These are phyloP conservation scores for Irpex sp. DNA, from an alignment of 1,284 basidiomycete genomes.

Conservation along the genomic window DNA sequence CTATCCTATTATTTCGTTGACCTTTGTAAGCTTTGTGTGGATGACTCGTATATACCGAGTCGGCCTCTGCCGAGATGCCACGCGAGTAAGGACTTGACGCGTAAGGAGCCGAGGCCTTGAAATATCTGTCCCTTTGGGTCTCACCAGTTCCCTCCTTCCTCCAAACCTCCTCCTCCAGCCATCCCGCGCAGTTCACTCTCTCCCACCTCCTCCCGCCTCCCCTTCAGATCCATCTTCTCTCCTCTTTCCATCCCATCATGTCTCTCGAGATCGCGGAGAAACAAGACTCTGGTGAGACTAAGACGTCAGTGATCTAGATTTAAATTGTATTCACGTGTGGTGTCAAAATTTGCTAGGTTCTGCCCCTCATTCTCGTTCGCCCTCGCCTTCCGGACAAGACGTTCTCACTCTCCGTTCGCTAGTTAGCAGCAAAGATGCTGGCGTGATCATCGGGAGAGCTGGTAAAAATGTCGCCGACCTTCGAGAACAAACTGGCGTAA, in stretches of 20 bases:
- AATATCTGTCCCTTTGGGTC: conserved; percentile 30
- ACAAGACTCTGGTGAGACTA: conserved; percentile 45
- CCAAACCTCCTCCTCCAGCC: conserved; percentile 14
- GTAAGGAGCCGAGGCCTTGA: conserved; percentile 15
- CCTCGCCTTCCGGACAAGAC: conserved; percentile 59
- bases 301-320: conserved; percentile 3
- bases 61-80: conserved; percentile 13
- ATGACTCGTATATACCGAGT: not conserved
- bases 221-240: conserved; percentile 28
- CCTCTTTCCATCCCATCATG: conserved; percentile 41
- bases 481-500: conserved; percentile 92
- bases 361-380: conserved; percentile 63
- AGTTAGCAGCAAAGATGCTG: conserved; percentile 94
- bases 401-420: conserved; percentile 87
- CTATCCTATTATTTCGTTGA: no score
- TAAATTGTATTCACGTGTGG: conserved; percentile 6
- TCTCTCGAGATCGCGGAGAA: conserved; percentile 55
- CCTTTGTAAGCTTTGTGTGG: not conserved
- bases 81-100: conserved; percentile 12
- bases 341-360: conserved; percentile 22
- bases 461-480: conserved; percentile 97
- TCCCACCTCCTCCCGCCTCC: conserved; percentile 20
- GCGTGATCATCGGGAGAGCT: conserved; percentile 94
- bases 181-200: not conserved
- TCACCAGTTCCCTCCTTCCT: conserved; percentile 20